Evolutionary conservation across 257 asterid genomes (phyloP), one percentile per base, ranked within the genome.

Genomic region (Linaria vulgaris): DNA sequence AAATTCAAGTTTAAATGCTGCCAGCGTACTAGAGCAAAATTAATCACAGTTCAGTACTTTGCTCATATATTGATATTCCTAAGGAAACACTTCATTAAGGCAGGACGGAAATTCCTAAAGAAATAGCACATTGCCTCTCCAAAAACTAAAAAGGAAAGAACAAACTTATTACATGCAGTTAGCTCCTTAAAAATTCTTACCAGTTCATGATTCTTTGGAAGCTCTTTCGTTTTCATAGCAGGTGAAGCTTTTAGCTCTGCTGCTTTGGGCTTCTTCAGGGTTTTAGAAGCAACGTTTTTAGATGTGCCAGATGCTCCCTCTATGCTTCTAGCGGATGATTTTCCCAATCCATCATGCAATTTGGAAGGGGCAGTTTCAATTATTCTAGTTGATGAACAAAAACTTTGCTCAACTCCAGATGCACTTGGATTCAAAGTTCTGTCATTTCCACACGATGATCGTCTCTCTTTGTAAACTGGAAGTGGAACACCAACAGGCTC

Each of bases 341-440:
- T 78, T 51, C 69, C 72, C 20, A 69, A 59, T 67, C 76, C 72
- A n/a, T 56, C 66, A 63, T 74, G 77, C 74, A 69, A 53, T 63
- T 69, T 69, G 67, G 66, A 70, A 61, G 70, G 74, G 48, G 68
- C 63, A 47, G 59, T 64, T 56, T 51, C 71, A 61, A 56, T 57
- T 67, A 75, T 67, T 69, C 50, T 79, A 71, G 71, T 74, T 48
- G 84, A 74, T 76, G 79, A 80, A 54, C 76, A 41, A 72, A 41
- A 71, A 67, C 84, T 87, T 57, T 81, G 85, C 61, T 87, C 94
- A 62, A 85, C 79, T 73, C 76, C 94, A 64, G 97, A 90, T 51
- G 80, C 72, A 73, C 94, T 87, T 34, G 97, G 97, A 79, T 90
- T 90, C 79, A 90, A 61, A 69, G 88, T 84, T 78, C 97, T 85